These are phyloP conservation scores for Oemleria cerasiformis DNA, from an alignment of 306 rosid species.

Conservation along the genomic window DNA sequence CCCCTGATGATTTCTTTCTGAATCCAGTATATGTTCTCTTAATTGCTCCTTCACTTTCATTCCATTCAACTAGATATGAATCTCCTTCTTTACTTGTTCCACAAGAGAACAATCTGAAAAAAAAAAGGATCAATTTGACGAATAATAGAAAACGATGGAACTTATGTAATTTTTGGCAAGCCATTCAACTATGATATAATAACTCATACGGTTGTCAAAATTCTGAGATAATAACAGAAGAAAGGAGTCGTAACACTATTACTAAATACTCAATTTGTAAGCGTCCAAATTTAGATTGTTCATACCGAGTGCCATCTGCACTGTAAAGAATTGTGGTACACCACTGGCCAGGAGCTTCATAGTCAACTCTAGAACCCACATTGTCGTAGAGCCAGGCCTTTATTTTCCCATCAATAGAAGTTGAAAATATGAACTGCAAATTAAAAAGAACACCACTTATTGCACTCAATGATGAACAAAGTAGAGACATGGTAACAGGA, in stretches of 20 bases:
- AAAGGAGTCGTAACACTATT: too few species aligned
- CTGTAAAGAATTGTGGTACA: constrained; percentile 83
- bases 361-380: constrained; percentile 81
- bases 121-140: neutral
- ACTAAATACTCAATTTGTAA: neutral
- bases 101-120: constrained; percentile 76
- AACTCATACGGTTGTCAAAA: neutral
- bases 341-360: constrained; percentile 87
- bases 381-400: constrained; percentile 87
- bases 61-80: constrained; percentile 85
- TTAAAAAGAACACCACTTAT: constrained; percentile 29
- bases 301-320: constrained; percentile 83
- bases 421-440: constrained; percentile 83
- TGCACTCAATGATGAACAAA: neutral
- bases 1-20: constrained; percentile 70
- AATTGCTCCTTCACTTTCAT: constrained; percentile 77
- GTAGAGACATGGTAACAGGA: neutral
- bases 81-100: constrained; percentile 95
- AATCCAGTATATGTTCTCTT: constrained; percentile 73
- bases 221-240: neutral
- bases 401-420: constrained; percentile 85
- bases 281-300: constrained; percentile 1
- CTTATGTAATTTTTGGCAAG: neutral
- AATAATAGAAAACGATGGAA: neutral
- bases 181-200: neutral